These are phyloP conservation scores for Leucocoprinus leucothites DNA, from an alignment of 768 basidiomycete species.

Conservation along the genomic window DNA sequence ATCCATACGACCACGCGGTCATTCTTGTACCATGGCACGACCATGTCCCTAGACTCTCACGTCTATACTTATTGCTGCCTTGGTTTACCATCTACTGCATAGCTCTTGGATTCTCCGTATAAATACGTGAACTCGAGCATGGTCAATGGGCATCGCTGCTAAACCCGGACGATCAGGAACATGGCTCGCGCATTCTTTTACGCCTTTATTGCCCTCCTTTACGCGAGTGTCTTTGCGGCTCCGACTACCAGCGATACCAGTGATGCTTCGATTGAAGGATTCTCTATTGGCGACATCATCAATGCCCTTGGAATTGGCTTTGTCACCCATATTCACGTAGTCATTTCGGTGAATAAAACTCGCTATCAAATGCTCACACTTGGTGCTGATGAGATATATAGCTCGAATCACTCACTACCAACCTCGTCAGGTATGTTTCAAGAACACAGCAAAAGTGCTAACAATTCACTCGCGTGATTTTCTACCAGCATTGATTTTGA, in stretches of 20 bases:
- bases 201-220: conserved; percentile 23
- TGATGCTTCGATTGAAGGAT: conserved; percentile 14
- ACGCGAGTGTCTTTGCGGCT: conserved; percentile 21
- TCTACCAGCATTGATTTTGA: conserved; percentile 33
- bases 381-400: conserved; percentile 13
- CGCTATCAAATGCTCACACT: neutral
- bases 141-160: neutral
- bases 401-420: conserved; percentile 34
- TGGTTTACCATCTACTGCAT: neutral
- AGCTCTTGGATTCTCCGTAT: neutral
- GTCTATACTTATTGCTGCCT: neutral
- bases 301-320: conserved; percentile 36
- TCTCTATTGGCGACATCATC: conserved; percentile 30
- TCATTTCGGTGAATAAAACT: conserved; percentile 30
- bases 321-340: conserved; percentile 35
- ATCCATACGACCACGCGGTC: no score
- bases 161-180: neutral
- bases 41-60: neutral
- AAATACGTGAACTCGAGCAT: neutral
- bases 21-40: no score
- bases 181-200: conserved; percentile 19
- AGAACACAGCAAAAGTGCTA: neutral
- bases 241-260: conserved; percentile 3
- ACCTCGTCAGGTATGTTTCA: conserved; percentile 31
- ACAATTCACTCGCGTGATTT: neutral